A percentile compares a stretch with the other conserved stretches of the same genome.
Evolutionary conservation across 176 grass and related monocot genomes (phyloP).

Genomic region (Rhynchospora tenuis): DNA sequence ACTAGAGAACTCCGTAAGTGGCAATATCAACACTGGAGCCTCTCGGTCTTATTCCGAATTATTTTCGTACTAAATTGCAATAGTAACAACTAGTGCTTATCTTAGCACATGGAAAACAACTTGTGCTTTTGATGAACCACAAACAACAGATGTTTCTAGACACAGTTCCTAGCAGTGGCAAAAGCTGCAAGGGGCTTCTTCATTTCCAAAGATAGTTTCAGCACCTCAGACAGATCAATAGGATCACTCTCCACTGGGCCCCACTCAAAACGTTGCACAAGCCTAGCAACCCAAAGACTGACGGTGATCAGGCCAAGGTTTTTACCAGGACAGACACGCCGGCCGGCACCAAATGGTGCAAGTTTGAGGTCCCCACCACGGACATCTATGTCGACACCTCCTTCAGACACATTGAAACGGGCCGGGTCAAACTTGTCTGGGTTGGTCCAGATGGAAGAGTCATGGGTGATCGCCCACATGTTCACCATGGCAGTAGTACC

Average conservation of each 20-base stretch:
- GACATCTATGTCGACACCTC: conserved; percentile 63
- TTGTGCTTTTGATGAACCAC: too few species aligned
- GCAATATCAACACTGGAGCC: too few species aligned
- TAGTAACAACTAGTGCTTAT: too few species aligned
- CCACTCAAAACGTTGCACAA: conserved; percentile 60
- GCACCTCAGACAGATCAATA: conserved; percentile 52
- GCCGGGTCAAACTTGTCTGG: conserved; percentile 43
- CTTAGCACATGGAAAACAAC: too few species aligned
- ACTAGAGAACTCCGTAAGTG: too few species aligned
- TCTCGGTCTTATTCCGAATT: too few species aligned
- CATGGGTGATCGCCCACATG: conserved; percentile 76
- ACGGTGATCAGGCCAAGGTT: conserved; percentile 64
- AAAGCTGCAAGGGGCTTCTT: conserved; percentile 44
- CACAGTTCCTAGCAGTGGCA: conserved; percentile 13
- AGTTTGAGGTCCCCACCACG: conserved; percentile 62
- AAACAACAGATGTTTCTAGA: neutral
- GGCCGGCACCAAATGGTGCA: conserved; percentile 57
- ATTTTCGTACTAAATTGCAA: too few species aligned
- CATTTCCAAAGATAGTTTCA: conserved; percentile 75
- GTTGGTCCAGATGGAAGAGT: conserved; percentile 36
- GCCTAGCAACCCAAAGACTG: conserved; percentile 44
- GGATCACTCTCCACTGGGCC: neutral
- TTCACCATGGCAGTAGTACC: conserved; percentile 74
- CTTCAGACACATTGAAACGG: conserved; percentile 38
- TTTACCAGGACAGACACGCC: conserved; percentile 70